Evolutionary conservation across 805 yeast genomes (phyloP), one percentile per base, ranked within the genome.

Genomic region (Candida fluviatilis): DNA sequence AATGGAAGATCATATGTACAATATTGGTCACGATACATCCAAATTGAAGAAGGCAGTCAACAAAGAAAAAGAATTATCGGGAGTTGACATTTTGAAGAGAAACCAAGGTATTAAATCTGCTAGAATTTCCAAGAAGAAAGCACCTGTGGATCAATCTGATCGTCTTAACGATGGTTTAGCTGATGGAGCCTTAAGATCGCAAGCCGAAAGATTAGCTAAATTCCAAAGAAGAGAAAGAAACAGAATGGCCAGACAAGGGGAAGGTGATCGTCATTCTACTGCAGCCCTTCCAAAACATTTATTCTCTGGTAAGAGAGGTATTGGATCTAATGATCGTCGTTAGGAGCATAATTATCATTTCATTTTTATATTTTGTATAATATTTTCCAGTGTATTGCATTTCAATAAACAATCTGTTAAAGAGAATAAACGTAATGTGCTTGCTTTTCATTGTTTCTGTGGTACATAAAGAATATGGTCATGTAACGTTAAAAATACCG

Each of bases 281-380:
- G 93, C 85, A 37, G 71, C 86, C 45, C 65, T 86, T 69, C 96
- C 97, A 47, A 91, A 90, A 73, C 99, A 93, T 69, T 74, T 93
- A 76, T 85, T 84, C 73, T 70, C 88, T 54, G 99, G 99, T 69
- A 93, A 93, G 77, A 82, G 99, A 70, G 95, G 97, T 73, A 80
- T 79, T 55, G 97, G 97, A 64, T 84, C 83, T 64, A 82, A 88
- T 47, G 95, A 88, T 64, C 78, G 85, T 69, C 91, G 98, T 75
- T 87, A 73, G 54, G 34, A 14, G 13, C 40, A 33, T 38, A 31
- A 23, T 37, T 19, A 18, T 28, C 24, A 18, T 31, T 28, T 36
- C 32, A 30, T 23, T 18, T 31, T 18, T 25, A 25, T 31, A 11
- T 27, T 23, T 37, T 37, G 39, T 36, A 31, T 35, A 30, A 27